Evolutionary conservation across 176 grass and related monocot genomes (phyloP).

Genomic region (Zoysia japonica): DNA sequence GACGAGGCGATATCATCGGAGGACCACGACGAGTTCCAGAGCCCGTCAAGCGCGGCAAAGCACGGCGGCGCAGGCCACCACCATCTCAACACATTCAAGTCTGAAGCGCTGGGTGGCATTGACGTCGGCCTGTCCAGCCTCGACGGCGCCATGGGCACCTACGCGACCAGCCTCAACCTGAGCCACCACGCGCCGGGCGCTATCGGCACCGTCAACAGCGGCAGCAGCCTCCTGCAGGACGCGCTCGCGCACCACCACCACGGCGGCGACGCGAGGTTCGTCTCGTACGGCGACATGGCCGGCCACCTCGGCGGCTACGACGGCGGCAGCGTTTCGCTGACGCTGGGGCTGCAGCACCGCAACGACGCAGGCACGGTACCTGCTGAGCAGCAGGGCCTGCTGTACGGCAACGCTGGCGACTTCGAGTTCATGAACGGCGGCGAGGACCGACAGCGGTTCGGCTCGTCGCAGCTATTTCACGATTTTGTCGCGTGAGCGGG

Average conservation of each 20-base stretch:
- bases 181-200: conserved; percentile 30
- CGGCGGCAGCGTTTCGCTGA: conserved; percentile 71
- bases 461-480: conserved; percentile 77
- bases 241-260: conserved; percentile 41
- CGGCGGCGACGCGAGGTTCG: conserved; percentile 57
- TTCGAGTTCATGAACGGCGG: conserved; percentile 68
- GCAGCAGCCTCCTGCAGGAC: conserved; percentile 57
- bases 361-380: conserved; percentile 43
- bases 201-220: not conserved
- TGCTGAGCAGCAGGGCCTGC: conserved; percentile 46
- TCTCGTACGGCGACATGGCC: conserved; percentile 72
- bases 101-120: conserved; percentile 19
- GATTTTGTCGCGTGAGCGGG: conserved; percentile 73
- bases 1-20: conserved; percentile 63
- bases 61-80: conserved; percentile 28
- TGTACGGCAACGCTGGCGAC: conserved; percentile 53
- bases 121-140: no score
- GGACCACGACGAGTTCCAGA: conserved; percentile 65
- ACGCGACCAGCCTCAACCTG: conserved; percentile 48
- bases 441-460: conserved; percentile 69
- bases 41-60: conserved; percentile 42
- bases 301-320: conserved; percentile 43
- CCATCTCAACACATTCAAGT: conserved; percentile 53
- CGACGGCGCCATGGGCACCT: not conserved
- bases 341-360: conserved; percentile 86